A percentile compares a stretch with the other conserved stretches of the same genome.
These are phyloP conservation scores for Phoma sp. DNA, from an alignment of 2,329 filamentous ascomycete genomes.

Conservation along the genomic window DNA sequence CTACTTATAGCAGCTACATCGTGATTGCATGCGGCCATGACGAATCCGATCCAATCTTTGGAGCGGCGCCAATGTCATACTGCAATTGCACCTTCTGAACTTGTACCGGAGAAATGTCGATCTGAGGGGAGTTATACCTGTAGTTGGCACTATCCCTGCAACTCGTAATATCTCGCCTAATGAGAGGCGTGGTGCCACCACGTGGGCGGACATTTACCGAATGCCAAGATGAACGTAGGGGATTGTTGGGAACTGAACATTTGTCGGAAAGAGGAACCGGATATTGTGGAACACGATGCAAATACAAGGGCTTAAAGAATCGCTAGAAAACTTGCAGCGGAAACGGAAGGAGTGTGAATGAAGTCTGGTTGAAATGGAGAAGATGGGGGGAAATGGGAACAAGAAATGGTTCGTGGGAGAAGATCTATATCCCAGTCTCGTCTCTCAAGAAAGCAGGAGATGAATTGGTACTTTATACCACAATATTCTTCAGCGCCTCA, in stretches of 20 bases:
- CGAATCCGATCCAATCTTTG: not conserved
- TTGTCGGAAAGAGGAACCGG: too few species aligned
- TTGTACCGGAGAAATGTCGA: not conserved
- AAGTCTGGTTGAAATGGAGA: too few species aligned
- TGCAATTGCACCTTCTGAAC: not conserved
- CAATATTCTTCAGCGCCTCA: constrained; percentile 25
- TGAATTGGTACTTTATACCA: constrained; percentile 2
- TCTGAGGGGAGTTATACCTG: too few species aligned
- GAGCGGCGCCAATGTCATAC: not conserved
- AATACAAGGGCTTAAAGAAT: too few species aligned
- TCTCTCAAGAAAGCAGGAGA: too few species aligned
- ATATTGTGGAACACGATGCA: too few species aligned
- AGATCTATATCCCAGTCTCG: too few species aligned
- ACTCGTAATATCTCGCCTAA: constrained; percentile 13
- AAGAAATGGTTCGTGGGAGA: too few species aligned
- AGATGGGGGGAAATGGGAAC: too few species aligned
- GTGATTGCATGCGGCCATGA: not conserved
- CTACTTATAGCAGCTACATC: not conserved
- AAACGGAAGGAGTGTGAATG: too few species aligned
- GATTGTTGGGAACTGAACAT: not conserved
- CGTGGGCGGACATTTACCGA: not conserved
- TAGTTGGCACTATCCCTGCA: too few species aligned
- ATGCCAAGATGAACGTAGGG: constrained; percentile 1
- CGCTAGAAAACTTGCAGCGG: too few species aligned
- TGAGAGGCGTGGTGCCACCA: constrained; percentile 7